Evolutionary conservation across 2,329 filamentous ascomycete genomes (phyloP).

Genomic region (Chaetomium olivaceum): DNA sequence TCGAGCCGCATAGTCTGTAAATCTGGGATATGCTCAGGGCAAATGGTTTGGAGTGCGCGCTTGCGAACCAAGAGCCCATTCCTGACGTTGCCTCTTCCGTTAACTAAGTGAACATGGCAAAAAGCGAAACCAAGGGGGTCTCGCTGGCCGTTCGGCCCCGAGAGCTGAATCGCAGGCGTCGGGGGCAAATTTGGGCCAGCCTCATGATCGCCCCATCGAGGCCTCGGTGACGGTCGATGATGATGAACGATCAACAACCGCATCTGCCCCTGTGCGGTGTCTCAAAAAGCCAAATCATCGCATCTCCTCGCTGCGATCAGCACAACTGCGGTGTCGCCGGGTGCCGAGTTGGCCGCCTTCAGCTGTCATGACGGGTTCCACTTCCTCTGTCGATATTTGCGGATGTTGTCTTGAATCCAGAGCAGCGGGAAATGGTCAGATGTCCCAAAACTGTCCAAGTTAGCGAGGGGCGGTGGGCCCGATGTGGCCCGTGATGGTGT

Average conservation of each 20-base stretch:
- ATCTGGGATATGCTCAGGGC: neutral
- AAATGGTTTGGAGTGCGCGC: neutral
- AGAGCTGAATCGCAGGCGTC: neutral
- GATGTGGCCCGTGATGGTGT: conserved; percentile 8
- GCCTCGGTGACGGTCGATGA: neutral
- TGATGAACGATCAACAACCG: neutral
- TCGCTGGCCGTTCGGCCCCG: neutral
- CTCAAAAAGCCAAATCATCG: neutral
- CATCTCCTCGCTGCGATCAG: neutral
- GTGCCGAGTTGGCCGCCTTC: neutral
- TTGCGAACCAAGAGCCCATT: neutral
- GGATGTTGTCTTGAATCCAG: neutral
- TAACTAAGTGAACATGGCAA: neutral
- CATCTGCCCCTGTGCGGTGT: neutral
- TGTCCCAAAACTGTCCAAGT: conserved; percentile 25
- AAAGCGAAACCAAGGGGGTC: neutral
- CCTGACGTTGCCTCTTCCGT: neutral
- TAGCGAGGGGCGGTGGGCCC: conserved; percentile 27
- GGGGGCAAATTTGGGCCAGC: neutral
- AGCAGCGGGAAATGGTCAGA: conserved; percentile 15
- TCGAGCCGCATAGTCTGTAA: conserved; percentile 7
- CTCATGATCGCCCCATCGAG: neutral
- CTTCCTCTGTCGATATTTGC: neutral
- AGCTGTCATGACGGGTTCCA: neutral
- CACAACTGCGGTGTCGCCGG: conserved; percentile 7